These are phyloP conservation scores for Clitocybe nebularis DNA, from an alignment of 1,284 basidiomycete species.

Conservation along the genomic window DNA sequence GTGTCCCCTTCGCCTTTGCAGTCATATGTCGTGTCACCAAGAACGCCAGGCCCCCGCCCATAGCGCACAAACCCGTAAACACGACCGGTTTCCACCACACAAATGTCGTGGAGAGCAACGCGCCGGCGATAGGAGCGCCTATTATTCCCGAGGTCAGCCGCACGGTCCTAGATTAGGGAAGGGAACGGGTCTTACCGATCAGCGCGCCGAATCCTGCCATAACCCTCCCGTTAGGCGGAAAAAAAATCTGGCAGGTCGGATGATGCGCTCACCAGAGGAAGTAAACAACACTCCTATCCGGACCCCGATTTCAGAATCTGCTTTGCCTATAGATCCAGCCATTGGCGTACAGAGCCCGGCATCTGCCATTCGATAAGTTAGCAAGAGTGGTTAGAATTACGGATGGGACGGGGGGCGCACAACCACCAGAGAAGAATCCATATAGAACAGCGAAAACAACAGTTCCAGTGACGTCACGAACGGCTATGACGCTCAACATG, in stretches of 20 bases:
- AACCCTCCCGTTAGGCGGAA: not conserved
- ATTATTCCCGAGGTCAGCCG: too few species aligned
- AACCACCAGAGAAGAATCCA: constrained; percentile 47
- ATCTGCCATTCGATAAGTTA: constrained; percentile 20
- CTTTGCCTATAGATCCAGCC: constrained; percentile 30
- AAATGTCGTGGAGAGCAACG: constrained; percentile 21
- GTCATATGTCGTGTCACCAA: constrained; percentile 22
- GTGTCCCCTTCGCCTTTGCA: constrained; percentile 21
- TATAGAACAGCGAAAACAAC: constrained; percentile 43
- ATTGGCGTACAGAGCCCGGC: constrained; percentile 29
- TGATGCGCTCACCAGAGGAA: constrained; percentile 28
- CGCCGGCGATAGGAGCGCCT: constrained; percentile 28
- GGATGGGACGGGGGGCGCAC: constrained; percentile 21
- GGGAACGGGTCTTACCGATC: not conserved
- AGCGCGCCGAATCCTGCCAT: not conserved
- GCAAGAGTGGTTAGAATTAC: not conserved
- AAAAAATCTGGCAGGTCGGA: not conserved
- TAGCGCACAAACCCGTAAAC: constrained; percentile 19
- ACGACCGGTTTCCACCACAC: constrained; percentile 23
- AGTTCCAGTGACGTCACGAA: constrained; percentile 36
- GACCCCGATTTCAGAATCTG: constrained; percentile 37
- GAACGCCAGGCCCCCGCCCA: constrained; percentile 26
- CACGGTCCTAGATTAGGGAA: too few species aligned
- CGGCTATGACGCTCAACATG: constrained; percentile 39
- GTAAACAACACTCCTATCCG: constrained; percentile 37